Base-by-base conservation (phyloP, 495 filamentous ascomycete species). In the Penicillium argentinense region DNA sequence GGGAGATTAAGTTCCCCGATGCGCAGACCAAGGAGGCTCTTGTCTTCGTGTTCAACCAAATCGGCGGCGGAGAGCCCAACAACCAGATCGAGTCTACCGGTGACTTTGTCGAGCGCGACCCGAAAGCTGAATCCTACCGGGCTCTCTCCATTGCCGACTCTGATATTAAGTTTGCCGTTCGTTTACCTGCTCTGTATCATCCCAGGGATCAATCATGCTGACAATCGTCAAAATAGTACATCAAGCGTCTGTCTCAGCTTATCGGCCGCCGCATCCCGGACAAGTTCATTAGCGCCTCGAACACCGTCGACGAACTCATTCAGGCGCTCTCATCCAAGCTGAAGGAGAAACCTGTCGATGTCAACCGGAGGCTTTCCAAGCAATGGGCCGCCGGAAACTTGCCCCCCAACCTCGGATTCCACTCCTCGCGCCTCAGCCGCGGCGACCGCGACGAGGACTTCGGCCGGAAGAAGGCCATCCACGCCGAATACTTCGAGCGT, bases 391-490 rank as follows among this genome's bases (percentile, higher is more conserved):
- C 54, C 9, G 60, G 73, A 21, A 40, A 57, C 12, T 57, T 71
- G 2, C 63, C 91, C 24, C 73, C 83, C 38, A 96, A 96, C 60
- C 84, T 97, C 30, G 77, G 74, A 52, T 66, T 95, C 8, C 75
- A 72, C 41, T 51, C 60, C 3, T 73, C 73, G 45, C 80, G 84
- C 51, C 69, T 85, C 39, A 87, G 79, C 16, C 77, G 76, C 17
- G 77, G 81, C 38, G 78, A 90, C 66, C 80, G 81, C 63, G 88
- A 95, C 65, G 83, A 79, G 62, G 78, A 79, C 51, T 54, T 92
- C 18, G 92, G 92, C 4, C 79, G 92, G 53, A 89, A 84, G 83
- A 93, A 95, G 80, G 56, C 91, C 22, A 90, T 95, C 58, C 79
- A 88, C 59, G 60, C 80, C 60, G 86, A 86, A 69, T 75, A 95